Base-by-base conservation (phyloP, 1,139 yeast genomes). In the Hansenula sp. region DNA sequence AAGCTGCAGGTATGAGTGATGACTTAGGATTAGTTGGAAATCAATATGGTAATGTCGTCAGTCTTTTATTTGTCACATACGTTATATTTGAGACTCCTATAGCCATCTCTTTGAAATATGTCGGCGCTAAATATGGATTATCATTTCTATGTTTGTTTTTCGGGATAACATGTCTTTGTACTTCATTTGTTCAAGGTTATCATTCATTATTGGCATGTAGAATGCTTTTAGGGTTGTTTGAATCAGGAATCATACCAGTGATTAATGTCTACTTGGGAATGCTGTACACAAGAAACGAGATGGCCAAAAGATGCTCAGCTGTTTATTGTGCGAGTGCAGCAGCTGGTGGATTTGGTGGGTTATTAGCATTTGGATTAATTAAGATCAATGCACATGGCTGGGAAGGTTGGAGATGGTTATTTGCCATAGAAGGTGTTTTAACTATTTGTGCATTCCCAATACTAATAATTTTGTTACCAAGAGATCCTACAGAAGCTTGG, bases 31-130 rank as follows among this genome's bases (percentile, higher is more conserved):
- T 78, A 34, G 56, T 56, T 6, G 79, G 77, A 2, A 60, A 59
- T 38, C 70, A 77, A 54, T 78, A 74, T 50, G 77, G 77, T 51
- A 69, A 73, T 14, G 67, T 70, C 50, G 73, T 77, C 34, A 71
- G 80, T 10, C 69, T 77, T 22, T 65, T 77, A 36, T 77, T 73
- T 44, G 80, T 72, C 25, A 79, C 82, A 19, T 78, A 78, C 52
- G 71, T 76, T 43, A 55, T 73, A 36, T 73, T 75, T 57, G 82
- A 77, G 55, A 63, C 65, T 1, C 70, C 78, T 27, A 79, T 81
- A 29, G 69, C 79, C n/a, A 68, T 62, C 14, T 33, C 57, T 12
- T 44, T 66, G 47, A 64, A 62, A 37, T 51, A 59, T 20, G 42
- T 63, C 29, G 66, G 67, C 19, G 62, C 65, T 6, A 49, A 50